phyloP scores from a whole-genome alignment of 257 asterid genomes.

The Nicotiana undulata region DNA sequence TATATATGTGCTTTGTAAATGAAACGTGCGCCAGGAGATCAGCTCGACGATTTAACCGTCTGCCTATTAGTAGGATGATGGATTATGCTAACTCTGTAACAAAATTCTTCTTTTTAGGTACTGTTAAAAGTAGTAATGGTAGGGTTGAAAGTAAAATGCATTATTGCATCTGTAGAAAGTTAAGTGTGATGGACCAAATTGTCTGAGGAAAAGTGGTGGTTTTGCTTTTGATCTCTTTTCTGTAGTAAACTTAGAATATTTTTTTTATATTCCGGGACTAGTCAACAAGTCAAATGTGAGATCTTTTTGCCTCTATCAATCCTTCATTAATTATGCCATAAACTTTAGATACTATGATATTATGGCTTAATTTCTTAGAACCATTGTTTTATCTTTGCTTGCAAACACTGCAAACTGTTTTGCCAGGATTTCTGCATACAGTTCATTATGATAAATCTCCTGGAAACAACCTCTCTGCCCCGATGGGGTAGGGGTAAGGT shows the following conservation, averaged over 20 bases:
- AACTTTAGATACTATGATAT: too few species aligned
- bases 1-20: slow-evolving; percentile 63
- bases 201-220: slow-evolving; percentile 28
- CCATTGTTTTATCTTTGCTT: neutral
- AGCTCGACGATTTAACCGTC: slow-evolving; percentile 3
- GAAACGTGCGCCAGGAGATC: slow-evolving; percentile 24
- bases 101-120: slow-evolving; percentile 20
- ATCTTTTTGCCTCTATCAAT: neutral
- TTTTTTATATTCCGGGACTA: neutral
- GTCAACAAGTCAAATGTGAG: neutral
- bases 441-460: neutral
- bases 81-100: slow-evolving; percentile 44
- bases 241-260: neutral
- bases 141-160: slow-evolving; percentile 12
- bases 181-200: slow-evolving; percentile 6
- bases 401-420: neutral
- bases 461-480: too few species aligned
- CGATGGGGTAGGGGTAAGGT: too few species aligned
- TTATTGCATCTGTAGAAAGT: slow-evolving; percentile 15
- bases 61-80: slow-evolving; percentile 22
- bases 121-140: slow-evolving; percentile 16
- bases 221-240: slow-evolving; percentile 11
- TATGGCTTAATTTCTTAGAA: neutral
- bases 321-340: neutral
- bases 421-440: neutral